Base-by-base conservation (phyloP, 139 green algal species). In the Closterium sp. region DNA sequence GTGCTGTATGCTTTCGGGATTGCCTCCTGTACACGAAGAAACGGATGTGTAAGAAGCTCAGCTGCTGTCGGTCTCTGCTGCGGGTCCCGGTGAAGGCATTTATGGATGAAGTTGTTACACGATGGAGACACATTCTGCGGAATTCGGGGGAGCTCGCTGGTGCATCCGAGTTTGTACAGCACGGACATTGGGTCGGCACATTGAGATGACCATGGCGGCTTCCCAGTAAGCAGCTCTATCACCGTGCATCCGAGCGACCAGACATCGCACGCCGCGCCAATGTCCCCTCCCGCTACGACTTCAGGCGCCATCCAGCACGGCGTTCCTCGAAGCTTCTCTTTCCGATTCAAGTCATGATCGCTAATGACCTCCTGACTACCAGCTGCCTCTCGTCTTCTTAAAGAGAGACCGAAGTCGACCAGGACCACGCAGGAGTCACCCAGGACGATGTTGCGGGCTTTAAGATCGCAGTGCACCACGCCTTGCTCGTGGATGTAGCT, bases 281-380 rank as follows among this genome's bases (percentile, higher is more conserved):
- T 90, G 3, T 88, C 33, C 3, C 30, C 12, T 32, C 89, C 55
- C 21, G 8, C 33, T 1, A 92, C 88, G 36, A 92, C 91, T 95
- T 99, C 98, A 16, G 98, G 98, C 0, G 98, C 98, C 98, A 99
- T 99, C 98, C 98, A 99, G 96, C 98, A 98, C 12, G 97, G 96
- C 5, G 98, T 99, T 84, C 98, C 98, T 55, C 97, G 96, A 34
- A 99, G 43, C 33, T 35, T 35, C 25, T 35, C 7, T 25, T 35
- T 35, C 33, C 84, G 84, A 34, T 35, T 2, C 9, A 34, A 4
- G 16, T 87, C 33, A 66, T 87, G 33, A 66, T 64, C 23, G 2
- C 33, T 35, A 38, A 21, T 10, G 25, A 21, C 86, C 30, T 33
- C 31, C 84, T 23, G 30, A 92, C 33, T 2, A 25, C 25, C 8